These are phyloP conservation scores for Serendipita sp. DNA, from an alignment of 768 basidiomycete genomes.

Conservation along the genomic window DNA sequence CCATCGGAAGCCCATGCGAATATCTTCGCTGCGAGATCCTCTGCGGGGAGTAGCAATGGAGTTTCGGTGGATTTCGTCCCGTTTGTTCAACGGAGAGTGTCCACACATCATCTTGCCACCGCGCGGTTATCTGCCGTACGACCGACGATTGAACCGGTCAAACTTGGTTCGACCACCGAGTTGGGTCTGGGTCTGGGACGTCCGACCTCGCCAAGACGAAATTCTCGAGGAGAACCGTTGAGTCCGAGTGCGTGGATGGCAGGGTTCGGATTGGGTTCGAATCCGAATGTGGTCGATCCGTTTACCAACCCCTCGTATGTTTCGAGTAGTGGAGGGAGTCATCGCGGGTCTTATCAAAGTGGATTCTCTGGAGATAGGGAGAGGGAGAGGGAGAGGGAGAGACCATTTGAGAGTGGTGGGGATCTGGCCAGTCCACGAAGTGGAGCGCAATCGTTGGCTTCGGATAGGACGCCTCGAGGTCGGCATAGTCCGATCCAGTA, in stretches of 20 bases:
- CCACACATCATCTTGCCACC: background rate
- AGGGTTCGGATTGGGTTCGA: background rate
- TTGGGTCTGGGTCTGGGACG: background rate
- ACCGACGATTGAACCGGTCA: background rate
- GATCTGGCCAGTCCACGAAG: background rate
- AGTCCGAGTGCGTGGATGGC: conserved; percentile 3
- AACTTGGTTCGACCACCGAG: background rate
- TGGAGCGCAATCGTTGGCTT: background rate
- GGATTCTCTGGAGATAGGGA: too few relatives aligned
- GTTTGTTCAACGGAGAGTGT: background rate
- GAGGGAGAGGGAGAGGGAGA: too few relatives aligned
- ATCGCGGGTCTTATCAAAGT: background rate
- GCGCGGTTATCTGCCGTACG: background rate
- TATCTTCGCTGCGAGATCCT: background rate
- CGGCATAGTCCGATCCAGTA: background rate
- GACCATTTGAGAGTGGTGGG: too few relatives aligned
- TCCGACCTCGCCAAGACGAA: background rate
- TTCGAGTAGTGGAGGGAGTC: background rate
- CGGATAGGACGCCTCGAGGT: background rate
- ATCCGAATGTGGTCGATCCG: background rate
- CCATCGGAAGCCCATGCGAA: background rate
- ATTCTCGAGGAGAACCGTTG: background rate
- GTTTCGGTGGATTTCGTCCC: background rate
- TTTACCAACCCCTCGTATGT: background rate
- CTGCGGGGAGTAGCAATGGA: background rate